Evolutionary conservation across 2,329 filamentous ascomycete genomes (phyloP), one percentile per base, ranked within the genome.

Genomic region (Cladobotryum mycophilum): DNA sequence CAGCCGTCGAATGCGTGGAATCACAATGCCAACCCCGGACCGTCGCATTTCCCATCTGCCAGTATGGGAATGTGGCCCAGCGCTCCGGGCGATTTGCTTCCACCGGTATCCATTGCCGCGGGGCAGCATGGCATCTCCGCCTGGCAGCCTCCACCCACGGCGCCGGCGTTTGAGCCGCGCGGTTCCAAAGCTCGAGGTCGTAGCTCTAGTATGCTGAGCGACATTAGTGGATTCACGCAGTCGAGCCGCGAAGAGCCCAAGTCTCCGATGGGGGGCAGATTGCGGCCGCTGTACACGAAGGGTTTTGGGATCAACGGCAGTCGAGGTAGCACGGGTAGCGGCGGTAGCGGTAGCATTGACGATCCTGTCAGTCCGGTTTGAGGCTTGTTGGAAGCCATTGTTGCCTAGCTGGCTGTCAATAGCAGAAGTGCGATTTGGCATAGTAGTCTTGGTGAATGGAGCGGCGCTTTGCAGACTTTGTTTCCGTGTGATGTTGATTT

Each of bases 151-250:
- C 66, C 70, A 13, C 65, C 70, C 2, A 71, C 70, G 37, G 66
- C 68, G 12, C 61, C 67, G 5, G 55, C 68, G 25, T 66, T 62
- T 48, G 60, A 71, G 48, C 60, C 67, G 12, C 66, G 59, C 57
- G 65, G 56, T 54, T 62, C 56, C 56, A 76, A 73, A 62, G 69
- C 71, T 30, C 69, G 81, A 41, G 81, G 80, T 18, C 77, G 82
- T 45, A 84, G 81, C 30, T 84, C 80, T 9, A 84, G 80, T 51
- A 85, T 85, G 82, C 75, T 85, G 2, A 84, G 81, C 60, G 78
- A 84, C 58, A 70, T 85, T 3, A 84, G 80, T n/a, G 81, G 81
- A 17, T 83, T 85, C 58, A 85, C 82, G 7, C 80, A 84, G 66
- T 80, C 76, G 14, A 82, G 77, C 57, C 72, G 71, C 44, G 79